A percentile compares a stretch with the other conserved stretches of the same genome.
Conservation (phyloP, 2,329 filamentous ascomycete genomes). For the Curvularia spicifera region DNA sequence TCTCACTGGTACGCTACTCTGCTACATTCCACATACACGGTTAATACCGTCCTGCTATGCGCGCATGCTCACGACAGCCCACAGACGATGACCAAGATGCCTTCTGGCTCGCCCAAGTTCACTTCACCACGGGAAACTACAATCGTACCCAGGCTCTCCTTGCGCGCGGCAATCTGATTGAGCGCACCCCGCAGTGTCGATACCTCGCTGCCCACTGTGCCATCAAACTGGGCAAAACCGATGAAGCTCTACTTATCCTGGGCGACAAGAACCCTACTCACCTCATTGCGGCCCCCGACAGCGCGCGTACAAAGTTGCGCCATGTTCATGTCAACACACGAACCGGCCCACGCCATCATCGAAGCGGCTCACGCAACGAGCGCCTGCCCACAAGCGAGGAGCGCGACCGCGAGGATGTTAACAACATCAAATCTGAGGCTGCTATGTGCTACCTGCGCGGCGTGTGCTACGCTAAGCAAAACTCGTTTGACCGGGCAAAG, state of each 20-base stretch:
- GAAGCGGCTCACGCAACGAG: slow-evolving; percentile 56
- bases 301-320: slow-evolving; percentile 73
- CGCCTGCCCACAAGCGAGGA: slow-evolving; percentile 66
- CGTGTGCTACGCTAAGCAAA: slow-evolving; percentile 94
- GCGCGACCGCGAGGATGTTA: slow-evolving; percentile 71
- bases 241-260: slow-evolving; percentile 83
- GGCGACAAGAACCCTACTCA: slow-evolving; percentile 95
- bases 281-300: slow-evolving; percentile 72
- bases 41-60: neutral
- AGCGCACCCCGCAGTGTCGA: slow-evolving; percentile 82
- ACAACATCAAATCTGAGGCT: slow-evolving; percentile 85
- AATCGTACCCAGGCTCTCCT: slow-evolving; percentile 88
- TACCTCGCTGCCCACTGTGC: slow-evolving; percentile 95
- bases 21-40: neutral
- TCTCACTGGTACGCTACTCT: slow-evolving; percentile 74
- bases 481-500: slow-evolving; percentile 94
- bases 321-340: slow-evolving; percentile 63
- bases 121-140: slow-evolving; percentile 95
- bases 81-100: slow-evolving; percentile 91
- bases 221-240: slow-evolving; percentile 88
- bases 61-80: slow-evolving; percentile 17
- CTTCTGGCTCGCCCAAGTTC: slow-evolving; percentile 97
- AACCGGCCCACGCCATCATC: slow-evolving; percentile 56
- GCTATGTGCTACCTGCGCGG: slow-evolving; percentile 97
- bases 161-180: slow-evolving; percentile 79